Conservation (phyloP, 805 yeast genomes). For the Starmerella geochares region DNA sequence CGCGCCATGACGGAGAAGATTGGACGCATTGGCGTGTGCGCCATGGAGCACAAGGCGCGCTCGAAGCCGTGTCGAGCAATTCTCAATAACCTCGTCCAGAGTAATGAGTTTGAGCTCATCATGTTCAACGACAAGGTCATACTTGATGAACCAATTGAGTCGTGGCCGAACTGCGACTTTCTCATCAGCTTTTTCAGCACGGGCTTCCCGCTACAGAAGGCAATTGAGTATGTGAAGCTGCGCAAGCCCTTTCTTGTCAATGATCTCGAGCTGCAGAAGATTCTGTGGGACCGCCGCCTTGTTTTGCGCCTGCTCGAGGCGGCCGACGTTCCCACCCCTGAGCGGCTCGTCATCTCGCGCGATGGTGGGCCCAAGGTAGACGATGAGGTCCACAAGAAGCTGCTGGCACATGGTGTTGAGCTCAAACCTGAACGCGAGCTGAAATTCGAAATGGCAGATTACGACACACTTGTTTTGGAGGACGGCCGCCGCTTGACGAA, state of each 20-base stretch:
- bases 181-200: slow-evolving; percentile 85
- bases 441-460: slow-evolving; percentile 71
- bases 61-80: slow-evolving; percentile 93
- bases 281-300: slow-evolving; percentile 93
- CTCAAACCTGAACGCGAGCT: slow-evolving; percentile 46
- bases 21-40: slow-evolving; percentile 96
- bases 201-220: slow-evolving; percentile 94
- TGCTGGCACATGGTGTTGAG: slow-evolving; percentile 53
- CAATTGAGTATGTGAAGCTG: slow-evolving; percentile 77
- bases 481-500: slow-evolving; percentile 46
- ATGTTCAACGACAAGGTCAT: slow-evolving; percentile 97
- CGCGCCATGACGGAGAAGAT: slow-evolving; percentile 28
- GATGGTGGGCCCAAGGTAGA: slow-evolving; percentile 94
- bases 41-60: slow-evolving; percentile 94
- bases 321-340: slow-evolving; percentile 81
- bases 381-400: slow-evolving; percentile 49
- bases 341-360: slow-evolving; percentile 75
- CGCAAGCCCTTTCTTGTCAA: slow-evolving; percentile 85
- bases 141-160: slow-evolving; percentile 81
- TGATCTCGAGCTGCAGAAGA: slow-evolving; percentile 82
- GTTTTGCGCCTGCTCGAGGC: slow-evolving; percentile 70
- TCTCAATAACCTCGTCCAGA: slow-evolving; percentile 72
- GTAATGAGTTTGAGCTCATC: slow-evolving; percentile 92
- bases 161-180: slow-evolving; percentile 98
- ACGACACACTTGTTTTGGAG: slow-evolving; percentile 80